These are phyloP conservation scores for Colletotrichum lupini DNA, from an alignment of 2,329 filamentous ascomycete genomes.

Conservation along the genomic window DNA sequence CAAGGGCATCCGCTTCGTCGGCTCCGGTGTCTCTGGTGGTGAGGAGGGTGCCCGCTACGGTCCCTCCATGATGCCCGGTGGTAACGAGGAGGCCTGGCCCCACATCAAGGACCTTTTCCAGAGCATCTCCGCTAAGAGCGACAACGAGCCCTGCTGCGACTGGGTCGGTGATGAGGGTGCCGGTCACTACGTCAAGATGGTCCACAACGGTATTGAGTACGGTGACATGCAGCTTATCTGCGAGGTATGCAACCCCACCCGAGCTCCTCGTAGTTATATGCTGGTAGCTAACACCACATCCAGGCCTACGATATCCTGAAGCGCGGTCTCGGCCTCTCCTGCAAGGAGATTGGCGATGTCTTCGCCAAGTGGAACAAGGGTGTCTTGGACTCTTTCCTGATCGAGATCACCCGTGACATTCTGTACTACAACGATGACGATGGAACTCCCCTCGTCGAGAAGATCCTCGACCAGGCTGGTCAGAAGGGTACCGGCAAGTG, in stretches of 20 bases:
- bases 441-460: conserved; percentile 90
- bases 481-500: conserved; percentile 99
- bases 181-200: conserved; percentile 99
- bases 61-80: conserved; percentile 98
- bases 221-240: conserved; percentile 99
- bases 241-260: conserved; percentile 73
- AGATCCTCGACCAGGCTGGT: conserved; percentile 97
- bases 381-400: conserved; percentile 98
- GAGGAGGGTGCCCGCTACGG: conserved; percentile 99
- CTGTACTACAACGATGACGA: conserved; percentile 99
- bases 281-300: conserved; percentile 36
- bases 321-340: conserved; percentile 87
- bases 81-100: conserved; percentile 97
- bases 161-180: conserved; percentile 99
- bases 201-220: conserved; percentile 99
- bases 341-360: conserved; percentile 96
- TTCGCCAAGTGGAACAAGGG: conserved; percentile 98
- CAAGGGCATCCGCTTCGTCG: conserved; percentile 96
- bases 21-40: conserved; percentile 97
- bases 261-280: neutral
- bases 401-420: conserved; percentile 98
- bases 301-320: conserved; percentile 99
- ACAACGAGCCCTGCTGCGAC: conserved; percentile 97
- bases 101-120: conserved; percentile 99
- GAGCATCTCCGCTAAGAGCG: conserved; percentile 96